phyloP scores from a whole-genome alignment of 768 basidiomycete genomes.

The Gloeophyllum trabeum region DNA sequence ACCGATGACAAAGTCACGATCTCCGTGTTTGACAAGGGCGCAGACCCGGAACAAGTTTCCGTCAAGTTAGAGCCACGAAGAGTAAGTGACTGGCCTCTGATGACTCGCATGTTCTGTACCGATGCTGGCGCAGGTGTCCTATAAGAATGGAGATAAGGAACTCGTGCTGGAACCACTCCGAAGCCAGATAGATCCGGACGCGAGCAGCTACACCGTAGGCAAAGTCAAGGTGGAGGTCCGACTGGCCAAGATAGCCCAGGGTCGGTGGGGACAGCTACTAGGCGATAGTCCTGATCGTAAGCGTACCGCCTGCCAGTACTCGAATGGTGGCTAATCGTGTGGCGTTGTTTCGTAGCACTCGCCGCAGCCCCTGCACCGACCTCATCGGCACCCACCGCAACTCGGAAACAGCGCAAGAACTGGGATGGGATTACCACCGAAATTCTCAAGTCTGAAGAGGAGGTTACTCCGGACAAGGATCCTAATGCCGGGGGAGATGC shows the following conservation, averaged over 20 bases:
- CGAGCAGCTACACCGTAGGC: constrained; percentile 56
- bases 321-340: no score
- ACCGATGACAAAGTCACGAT: constrained; percentile 65
- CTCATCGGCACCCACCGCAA: constrained; percentile 16
- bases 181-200: constrained; percentile 61
- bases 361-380: constrained; percentile 24
- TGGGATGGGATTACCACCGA: constrained; percentile 79
- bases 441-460: constrained; percentile 59
- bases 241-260: constrained; percentile 53
- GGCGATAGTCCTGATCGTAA: constrained; percentile 71
- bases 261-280: constrained; percentile 66
- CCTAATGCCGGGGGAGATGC: constrained; percentile 87
- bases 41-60: constrained; percentile 49
- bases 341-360: no score
- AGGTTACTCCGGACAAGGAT: constrained; percentile 60
- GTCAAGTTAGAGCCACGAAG: constrained; percentile 55
- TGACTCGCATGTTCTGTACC: constrained; percentile 7
- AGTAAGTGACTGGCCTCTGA: constrained; percentile 23
- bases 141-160: constrained; percentile 58
- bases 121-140: constrained; percentile 33
- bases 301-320: constrained; percentile 21
- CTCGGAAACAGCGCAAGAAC: constrained; percentile 49
- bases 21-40: constrained; percentile 72
- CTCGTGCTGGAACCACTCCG: constrained; percentile 72
- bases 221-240: constrained; percentile 85